Percentiles rank a stretch among this genome's conserved stretches.
These are phyloP conservation scores for Marasmius oreades DNA, from an alignment of 1,284 basidiomycete genomes.

Conservation along the genomic window DNA sequence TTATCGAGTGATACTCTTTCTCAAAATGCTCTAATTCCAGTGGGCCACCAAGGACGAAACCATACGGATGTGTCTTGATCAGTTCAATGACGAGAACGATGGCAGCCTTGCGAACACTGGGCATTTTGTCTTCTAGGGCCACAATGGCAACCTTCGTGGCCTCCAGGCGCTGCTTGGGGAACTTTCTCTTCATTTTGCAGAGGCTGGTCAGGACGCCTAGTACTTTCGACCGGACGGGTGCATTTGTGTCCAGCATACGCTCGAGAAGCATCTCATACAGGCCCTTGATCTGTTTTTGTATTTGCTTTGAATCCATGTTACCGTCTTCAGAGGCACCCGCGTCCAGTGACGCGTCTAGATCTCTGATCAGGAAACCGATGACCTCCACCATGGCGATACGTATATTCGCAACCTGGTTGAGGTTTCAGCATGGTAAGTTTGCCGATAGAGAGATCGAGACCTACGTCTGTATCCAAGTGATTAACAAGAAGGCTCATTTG, in stretches of 20 bases:
- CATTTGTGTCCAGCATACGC: slow-evolving; percentile 85
- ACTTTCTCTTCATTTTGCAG: slow-evolving; percentile 74
- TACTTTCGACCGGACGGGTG: slow-evolving; percentile 90
- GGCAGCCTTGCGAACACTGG: slow-evolving; percentile 84
- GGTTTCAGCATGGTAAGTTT: background rate
- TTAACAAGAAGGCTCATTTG: slow-evolving; percentile 83
- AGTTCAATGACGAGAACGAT: slow-evolving; percentile 78
- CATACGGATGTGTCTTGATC: slow-evolving; percentile 89
- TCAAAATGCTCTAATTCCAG: slow-evolving; percentile 77
- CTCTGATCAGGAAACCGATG: slow-evolving; percentile 77
- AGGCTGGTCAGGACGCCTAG: slow-evolving; percentile 74
- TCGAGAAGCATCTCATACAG: slow-evolving; percentile 86
- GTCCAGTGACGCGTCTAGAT: slow-evolving; percentile 47
- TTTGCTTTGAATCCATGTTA: slow-evolving; percentile 53
- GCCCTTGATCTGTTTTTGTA: slow-evolving; percentile 78
- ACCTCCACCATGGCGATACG: slow-evolving; percentile 90
- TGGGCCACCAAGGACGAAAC: slow-evolving; percentile 83
- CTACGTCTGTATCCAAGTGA: slow-evolving; percentile 90
- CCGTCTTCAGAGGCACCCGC: slow-evolving; percentile 48
- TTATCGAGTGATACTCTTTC: slow-evolving; percentile 64
- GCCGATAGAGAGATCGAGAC: slow-evolving; percentile 19
- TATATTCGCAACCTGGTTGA: slow-evolving; percentile 84
- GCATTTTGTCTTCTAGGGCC: slow-evolving; percentile 89
- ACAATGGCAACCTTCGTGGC: slow-evolving; percentile 77
- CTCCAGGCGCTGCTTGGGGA: slow-evolving; percentile 81